Evolutionary conservation across 78 protist species (phyloP).

Genomic region (Isochrysis galbana): DNA sequence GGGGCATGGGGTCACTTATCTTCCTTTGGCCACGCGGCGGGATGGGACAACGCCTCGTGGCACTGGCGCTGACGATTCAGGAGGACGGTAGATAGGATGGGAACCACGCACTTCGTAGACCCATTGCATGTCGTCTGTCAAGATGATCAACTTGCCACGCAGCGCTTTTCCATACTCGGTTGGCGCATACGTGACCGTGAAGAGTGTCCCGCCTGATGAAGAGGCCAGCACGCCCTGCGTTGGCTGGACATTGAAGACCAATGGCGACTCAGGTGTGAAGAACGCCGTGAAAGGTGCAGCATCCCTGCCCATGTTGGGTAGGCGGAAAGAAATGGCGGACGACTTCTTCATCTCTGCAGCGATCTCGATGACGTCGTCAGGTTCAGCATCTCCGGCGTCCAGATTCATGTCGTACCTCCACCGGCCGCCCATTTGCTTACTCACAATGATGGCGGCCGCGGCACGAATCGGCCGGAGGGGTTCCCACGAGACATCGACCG

Average conservation of each 20-base stretch:
- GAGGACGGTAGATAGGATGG: not conserved
- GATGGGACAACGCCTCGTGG: too few species aligned
- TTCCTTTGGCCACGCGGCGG: too few species aligned
- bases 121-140: slow-evolving; percentile 48
- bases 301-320: not conserved
- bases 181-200: slow-evolving; percentile 31
- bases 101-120: slow-evolving; percentile 24
- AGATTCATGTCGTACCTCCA: slow-evolving; percentile 34
- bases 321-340: not conserved
- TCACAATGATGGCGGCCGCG: not conserved
- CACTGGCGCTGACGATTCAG: not conserved
- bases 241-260: slow-evolving; percentile 29
- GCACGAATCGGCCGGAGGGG: slow-evolving; percentile 6
- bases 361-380: slow-evolving; percentile 34
- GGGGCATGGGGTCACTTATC: too few species aligned
- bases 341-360: slow-evolving; percentile 15
- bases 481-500: not conserved
- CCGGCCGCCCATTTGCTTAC: slow-evolving; percentile 13
- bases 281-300: slow-evolving; percentile 29
- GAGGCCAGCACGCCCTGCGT: slow-evolving; percentile 25
- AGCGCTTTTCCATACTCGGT: not conserved
- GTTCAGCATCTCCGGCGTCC: not conserved
- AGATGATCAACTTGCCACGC: slow-evolving; percentile 20
- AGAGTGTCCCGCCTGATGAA: not conserved
- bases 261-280: slow-evolving; percentile 42